Evolutionary conservation across 768 basidiomycete species (phyloP).

Genomic region (Boletus reticuloceps): DNA sequence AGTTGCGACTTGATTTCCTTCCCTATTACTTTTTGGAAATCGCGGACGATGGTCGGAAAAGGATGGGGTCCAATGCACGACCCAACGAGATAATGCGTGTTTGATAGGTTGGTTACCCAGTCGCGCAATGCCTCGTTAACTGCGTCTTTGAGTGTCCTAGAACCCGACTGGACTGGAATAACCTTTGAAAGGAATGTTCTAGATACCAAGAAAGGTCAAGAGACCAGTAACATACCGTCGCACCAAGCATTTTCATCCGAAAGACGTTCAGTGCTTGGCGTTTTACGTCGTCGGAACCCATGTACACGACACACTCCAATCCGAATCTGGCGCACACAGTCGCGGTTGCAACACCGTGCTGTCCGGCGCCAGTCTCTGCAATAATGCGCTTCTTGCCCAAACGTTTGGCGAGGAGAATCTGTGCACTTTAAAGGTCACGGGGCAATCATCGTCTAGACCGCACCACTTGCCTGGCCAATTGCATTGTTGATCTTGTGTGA

Average conservation of each 20-base stretch:
- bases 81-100: slow-evolving; percentile 95
- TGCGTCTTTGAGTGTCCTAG: slow-evolving; percentile 94
- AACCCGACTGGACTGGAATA: slow-evolving; percentile 89
- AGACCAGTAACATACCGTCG: slow-evolving; percentile 49
- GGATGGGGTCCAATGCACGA: slow-evolving; percentile 98
- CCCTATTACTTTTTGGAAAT: slow-evolving; percentile 95
- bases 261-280: slow-evolving; percentile 97
- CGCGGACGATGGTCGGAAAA: slow-evolving; percentile 98
- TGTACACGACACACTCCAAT: slow-evolving; percentile 92
- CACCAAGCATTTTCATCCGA: slow-evolving; percentile 96
- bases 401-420: slow-evolving; percentile 92
- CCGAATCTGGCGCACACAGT: slow-evolving; percentile 98
- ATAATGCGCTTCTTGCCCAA: slow-evolving; percentile 97
- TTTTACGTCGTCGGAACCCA: slow-evolving; percentile 97
- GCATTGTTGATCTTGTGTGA: slow-evolving; percentile 99
- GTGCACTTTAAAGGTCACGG: not conserved
- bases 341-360: slow-evolving; percentile 98
- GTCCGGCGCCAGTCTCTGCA: slow-evolving; percentile 98
- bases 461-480: slow-evolving; percentile 75
- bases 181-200: slow-evolving; percentile 51
- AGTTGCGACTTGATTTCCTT: slow-evolving; percentile 92
- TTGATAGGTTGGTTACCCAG: slow-evolving; percentile 95
- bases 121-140: slow-evolving; percentile 98
- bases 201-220: not conserved
- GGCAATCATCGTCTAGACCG: not conserved